Percentiles rank a stretch among this genome's conserved stretches.
Evolutionary conservation across 2,329 filamentous ascomycete species (phyloP).

Genomic region (Trichoderma sp.): DNA sequence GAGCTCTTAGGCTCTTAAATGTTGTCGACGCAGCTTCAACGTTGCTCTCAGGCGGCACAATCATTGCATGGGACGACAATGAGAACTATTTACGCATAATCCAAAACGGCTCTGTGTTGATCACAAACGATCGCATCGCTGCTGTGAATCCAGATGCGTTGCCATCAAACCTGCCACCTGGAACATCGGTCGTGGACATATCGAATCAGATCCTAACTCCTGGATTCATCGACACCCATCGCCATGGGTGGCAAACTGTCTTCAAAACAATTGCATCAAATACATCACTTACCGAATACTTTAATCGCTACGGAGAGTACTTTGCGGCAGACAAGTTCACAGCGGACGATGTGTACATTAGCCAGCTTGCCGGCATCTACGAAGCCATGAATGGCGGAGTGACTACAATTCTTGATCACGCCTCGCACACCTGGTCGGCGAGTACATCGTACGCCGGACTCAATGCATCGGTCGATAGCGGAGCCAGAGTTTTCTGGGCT

Average conservation of each 20-base stretch:
- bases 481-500: slow-evolving; percentile 51
- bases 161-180: neutral
- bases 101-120: slow-evolving; percentile 44
- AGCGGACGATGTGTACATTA: slow-evolving; percentile 49
- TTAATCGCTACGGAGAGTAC: slow-evolving; percentile 44
- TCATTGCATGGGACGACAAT: slow-evolving; percentile 43
- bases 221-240: slow-evolving; percentile 60
- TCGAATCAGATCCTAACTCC: slow-evolving; percentile 54
- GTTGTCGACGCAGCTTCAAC: slow-evolving; percentile 8
- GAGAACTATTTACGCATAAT: slow-evolving; percentile 41
- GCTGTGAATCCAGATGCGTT: slow-evolving; percentile 35
- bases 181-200: slow-evolving; percentile 49
- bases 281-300: slow-evolving; percentile 51
- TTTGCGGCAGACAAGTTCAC: slow-evolving; percentile 38
- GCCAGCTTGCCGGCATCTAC: slow-evolving; percentile 49
- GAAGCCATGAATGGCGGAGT: slow-evolving; percentile 56
- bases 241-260: slow-evolving; percentile 58
- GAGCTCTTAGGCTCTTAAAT: slow-evolving; percentile 3
- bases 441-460: slow-evolving; percentile 48
- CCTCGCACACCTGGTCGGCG: slow-evolving; percentile 50
- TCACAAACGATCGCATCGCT: slow-evolving; percentile 42
- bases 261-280: slow-evolving; percentile 56
- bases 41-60: slow-evolving; percentile 42
- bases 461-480: slow-evolving; percentile 50
- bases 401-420: slow-evolving; percentile 56